Conservation (phyloP, 495 filamentous ascomycete genomes). For the Neurospora cerealis region DNA sequence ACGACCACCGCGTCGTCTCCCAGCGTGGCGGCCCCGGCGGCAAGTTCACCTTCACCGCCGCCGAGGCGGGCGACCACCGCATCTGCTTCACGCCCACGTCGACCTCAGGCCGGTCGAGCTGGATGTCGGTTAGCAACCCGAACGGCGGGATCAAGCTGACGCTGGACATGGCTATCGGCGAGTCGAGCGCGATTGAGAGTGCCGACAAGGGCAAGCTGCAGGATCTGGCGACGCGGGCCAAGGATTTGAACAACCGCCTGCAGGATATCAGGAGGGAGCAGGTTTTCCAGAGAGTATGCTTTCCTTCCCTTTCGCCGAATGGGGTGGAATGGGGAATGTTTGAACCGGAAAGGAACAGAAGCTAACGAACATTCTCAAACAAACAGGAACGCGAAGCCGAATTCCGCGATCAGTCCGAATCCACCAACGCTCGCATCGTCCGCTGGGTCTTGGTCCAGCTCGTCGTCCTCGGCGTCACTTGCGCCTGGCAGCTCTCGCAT, state of each 20-base stretch:
- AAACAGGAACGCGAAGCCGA: slow-evolving; percentile 89
- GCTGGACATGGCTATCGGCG: slow-evolving; percentile 89
- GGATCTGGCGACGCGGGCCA: slow-evolving; percentile 82
- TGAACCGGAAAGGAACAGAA: neutral
- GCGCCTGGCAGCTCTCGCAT: slow-evolving; percentile 95
- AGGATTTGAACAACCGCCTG: slow-evolving; percentile 79
- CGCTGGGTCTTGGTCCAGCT: slow-evolving; percentile 91
- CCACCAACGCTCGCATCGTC: slow-evolving; percentile 85
- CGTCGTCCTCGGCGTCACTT: slow-evolving; percentile 77
- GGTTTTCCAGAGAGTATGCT: slow-evolving; percentile 82
- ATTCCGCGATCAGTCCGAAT: slow-evolving; percentile 94
- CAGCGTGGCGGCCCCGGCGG: slow-evolving; percentile 68
- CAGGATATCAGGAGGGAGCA: slow-evolving; percentile 89
- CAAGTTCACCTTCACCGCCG: slow-evolving; percentile 92
- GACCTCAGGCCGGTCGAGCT: slow-evolving; percentile 47
- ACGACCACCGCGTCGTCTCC: slow-evolving; percentile 89
- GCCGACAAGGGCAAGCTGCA: slow-evolving; percentile 88
- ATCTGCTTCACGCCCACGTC: slow-evolving; percentile 85
- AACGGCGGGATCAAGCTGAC: slow-evolving; percentile 70
- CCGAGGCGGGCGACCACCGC: slow-evolving; percentile 86
- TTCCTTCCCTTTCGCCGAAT: neutral
- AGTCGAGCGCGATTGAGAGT: slow-evolving; percentile 89
- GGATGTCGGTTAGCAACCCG: slow-evolving; percentile 54
- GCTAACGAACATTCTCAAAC: neutral
- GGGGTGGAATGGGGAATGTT: neutral